Conservation (phyloP, 805 yeast species). For the Wickerhamiella nectarea region DNA sequence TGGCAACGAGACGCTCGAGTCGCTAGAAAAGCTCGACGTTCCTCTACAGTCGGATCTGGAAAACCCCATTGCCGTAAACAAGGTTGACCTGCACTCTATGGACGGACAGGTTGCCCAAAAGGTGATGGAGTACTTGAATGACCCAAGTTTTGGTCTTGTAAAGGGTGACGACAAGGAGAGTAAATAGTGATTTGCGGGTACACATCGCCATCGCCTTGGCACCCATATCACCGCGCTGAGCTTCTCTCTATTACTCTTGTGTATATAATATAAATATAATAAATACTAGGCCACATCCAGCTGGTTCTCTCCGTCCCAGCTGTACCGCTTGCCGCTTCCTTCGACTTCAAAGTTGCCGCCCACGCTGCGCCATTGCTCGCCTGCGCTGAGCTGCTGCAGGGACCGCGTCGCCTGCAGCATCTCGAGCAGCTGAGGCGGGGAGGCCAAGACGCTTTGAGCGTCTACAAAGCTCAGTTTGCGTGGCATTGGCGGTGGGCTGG, state of each 20-base stretch:
- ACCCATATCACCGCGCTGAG: too few species aligned
- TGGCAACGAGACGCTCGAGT: constrained; percentile 37
- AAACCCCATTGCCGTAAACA: constrained; percentile 19
- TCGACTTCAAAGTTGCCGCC: constrained; percentile 29
- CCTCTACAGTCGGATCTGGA: constrained; percentile 16
- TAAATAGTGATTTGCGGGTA: neutral
- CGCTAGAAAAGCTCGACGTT: constrained; percentile 21
- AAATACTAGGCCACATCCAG: constrained; percentile 13
- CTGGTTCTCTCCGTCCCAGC: constrained; percentile 29
- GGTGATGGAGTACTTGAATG: constrained; percentile 56
- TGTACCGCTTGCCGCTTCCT: constrained; percentile 24
- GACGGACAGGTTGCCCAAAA: constrained; percentile 44
- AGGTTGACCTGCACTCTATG: constrained; percentile 21
- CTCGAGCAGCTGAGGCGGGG: constrained; percentile 27
- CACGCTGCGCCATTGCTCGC: constrained; percentile 15
- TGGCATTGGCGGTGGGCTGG: constrained; percentile 25
- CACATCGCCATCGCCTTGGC: too few species aligned
- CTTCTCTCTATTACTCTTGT: too few species aligned
- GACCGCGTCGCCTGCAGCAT: constrained; percentile 32
- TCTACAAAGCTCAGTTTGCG: constrained; percentile 20
- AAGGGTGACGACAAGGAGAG: neutral
- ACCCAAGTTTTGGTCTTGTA: constrained; percentile 47
- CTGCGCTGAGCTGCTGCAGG: constrained; percentile 29
- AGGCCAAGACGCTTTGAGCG: constrained; percentile 17
- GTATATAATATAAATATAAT: neutral